phyloP scores from a whole-genome alignment of 345 rosid genomes.

The Cochlearia excelsa region DNA sequence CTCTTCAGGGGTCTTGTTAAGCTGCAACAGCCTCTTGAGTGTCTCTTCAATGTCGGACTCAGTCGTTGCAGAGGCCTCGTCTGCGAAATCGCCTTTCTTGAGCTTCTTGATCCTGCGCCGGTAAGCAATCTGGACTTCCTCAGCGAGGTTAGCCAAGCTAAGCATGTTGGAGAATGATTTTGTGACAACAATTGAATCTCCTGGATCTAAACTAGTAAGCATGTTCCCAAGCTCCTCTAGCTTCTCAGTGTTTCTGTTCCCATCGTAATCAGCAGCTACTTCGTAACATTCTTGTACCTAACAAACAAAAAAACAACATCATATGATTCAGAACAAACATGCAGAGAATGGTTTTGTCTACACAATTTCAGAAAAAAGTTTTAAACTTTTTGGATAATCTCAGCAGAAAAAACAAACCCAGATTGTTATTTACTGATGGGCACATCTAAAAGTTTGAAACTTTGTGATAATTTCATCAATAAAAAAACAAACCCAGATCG shows the following conservation, averaged over 20 bases:
- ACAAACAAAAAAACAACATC: not conserved
- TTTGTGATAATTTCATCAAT: not conserved
- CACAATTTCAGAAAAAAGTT: too few relatives aligned
- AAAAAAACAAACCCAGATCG: constrained; percentile 20
- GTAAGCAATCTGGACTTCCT: constrained; percentile 49
- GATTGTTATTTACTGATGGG: too few relatives aligned
- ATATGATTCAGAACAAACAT: constrained; percentile 1
- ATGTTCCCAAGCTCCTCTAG: constrained; percentile 84
- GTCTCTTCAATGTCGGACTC: constrained; percentile 96
- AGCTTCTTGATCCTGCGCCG: constrained; percentile 68
- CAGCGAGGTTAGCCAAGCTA: constrained; percentile 67
- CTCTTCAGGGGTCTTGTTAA: constrained; percentile 86
- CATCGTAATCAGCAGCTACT: constrained; percentile 87
- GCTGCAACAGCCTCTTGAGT: constrained; percentile 72
- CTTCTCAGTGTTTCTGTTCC: constrained; percentile 65
- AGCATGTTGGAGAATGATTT: constrained; percentile 96
- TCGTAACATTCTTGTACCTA: constrained; percentile 98
- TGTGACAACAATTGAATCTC: constrained; percentile 85
- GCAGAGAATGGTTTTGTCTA: too few relatives aligned
- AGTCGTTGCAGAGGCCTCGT: constrained; percentile 77
- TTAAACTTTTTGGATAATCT: not conserved
- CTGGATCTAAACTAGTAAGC: constrained; percentile 83
- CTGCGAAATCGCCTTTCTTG: constrained; percentile 83
- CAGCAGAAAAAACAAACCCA: not conserved
- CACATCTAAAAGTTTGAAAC: not conserved